A percentile compares a stretch with the other conserved stretches of the same genome.
phyloP scores from a whole-genome alignment of 352 stramenopile species.

The Phytopythium chamaehyphon region DNA sequence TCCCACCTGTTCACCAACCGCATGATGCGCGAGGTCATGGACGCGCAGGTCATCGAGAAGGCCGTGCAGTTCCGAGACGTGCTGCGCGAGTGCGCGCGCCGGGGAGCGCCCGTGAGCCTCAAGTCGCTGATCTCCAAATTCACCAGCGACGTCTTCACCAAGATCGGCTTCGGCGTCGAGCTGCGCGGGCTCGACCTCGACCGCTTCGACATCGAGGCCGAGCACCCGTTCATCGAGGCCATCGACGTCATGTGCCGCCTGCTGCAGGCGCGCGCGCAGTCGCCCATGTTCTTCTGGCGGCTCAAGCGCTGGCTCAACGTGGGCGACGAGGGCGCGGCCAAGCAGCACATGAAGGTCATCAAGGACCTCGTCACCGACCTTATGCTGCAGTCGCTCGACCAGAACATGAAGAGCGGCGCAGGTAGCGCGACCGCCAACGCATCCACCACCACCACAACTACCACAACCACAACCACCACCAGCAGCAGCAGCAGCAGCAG shows the following conservation, averaged over 20 bases:
- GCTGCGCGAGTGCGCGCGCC: conserved; percentile 11
- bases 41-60: conserved; percentile 24
- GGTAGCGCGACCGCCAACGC: neutral
- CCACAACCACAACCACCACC: conserved; percentile 1
- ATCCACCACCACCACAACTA: conserved; percentile 1
- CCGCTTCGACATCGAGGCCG: conserved; percentile 17
- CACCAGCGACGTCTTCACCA: conserved; percentile 70
- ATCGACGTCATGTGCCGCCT: conserved; percentile 36
- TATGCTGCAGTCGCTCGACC: conserved; percentile 25
- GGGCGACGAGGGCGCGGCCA: conserved; percentile 23
- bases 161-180: conserved; percentile 66
- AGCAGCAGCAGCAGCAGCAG: neutral
- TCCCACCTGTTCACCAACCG: conserved; percentile 82
- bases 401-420: conserved; percentile 9
- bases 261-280: conserved; percentile 31
- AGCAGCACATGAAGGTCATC: conserved; percentile 30
- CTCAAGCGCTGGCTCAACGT: conserved; percentile 36
- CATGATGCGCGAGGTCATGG: conserved; percentile 52
- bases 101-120: conserved; percentile 15
- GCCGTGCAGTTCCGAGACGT: conserved; percentile 18
- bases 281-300: conserved; percentile 44
- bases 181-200: conserved; percentile 27
- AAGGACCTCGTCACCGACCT: conserved; percentile 25
- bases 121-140: conserved; percentile 47
- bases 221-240: conserved; percentile 40